Conservation (phyloP, 2,329 filamentous ascomycete species). For the Calycina marina region DNA sequence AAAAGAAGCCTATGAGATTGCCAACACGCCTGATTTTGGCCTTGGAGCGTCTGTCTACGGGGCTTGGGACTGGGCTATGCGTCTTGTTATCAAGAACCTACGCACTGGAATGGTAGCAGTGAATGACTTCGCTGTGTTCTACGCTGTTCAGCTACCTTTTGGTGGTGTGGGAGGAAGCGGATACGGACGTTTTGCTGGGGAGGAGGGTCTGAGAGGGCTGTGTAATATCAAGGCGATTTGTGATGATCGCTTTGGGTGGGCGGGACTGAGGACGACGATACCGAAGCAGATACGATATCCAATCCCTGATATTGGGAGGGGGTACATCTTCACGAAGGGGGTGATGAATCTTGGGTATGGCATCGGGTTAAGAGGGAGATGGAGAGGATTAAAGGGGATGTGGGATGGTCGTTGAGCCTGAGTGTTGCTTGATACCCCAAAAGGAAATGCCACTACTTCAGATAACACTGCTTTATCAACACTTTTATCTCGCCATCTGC, state of each 20-base stretch:
- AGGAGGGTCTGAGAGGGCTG: conserved; percentile 70
- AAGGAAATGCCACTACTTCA: too few species aligned
- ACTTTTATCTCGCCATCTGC: too few species aligned
- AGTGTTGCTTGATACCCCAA: too few species aligned
- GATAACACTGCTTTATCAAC: too few species aligned
- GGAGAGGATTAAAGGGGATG: conserved; percentile 20
- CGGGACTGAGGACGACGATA: conserved; percentile 60
- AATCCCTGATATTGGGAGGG: conserved; percentile 45
- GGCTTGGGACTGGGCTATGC: conserved; percentile 44
- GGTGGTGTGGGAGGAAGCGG: conserved; percentile 68
- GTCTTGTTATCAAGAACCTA: conserved; percentile 50
- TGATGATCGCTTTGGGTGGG: conserved; percentile 50
- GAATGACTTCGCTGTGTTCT: conserved; percentile 90
- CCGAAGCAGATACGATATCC: conserved; percentile 73
- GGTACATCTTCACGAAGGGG: conserved; percentile 50
- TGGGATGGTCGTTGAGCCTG: conserved; percentile 16
- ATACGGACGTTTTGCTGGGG: conserved; percentile 84
- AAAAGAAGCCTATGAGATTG: conserved; percentile 54
- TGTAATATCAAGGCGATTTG: conserved; percentile 85
- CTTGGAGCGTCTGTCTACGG: conserved; percentile 87
- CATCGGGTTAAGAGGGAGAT: conserved; percentile 18
- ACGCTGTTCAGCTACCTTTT: conserved; percentile 89
- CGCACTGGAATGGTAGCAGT: conserved; percentile 83
- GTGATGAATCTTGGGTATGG: conserved; percentile 49
- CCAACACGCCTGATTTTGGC: conserved; percentile 74